These are phyloP conservation scores for Dactylellina parvicollis DNA, from an alignment of 2,329 filamentous ascomycete species.

Conservation along the genomic window DNA sequence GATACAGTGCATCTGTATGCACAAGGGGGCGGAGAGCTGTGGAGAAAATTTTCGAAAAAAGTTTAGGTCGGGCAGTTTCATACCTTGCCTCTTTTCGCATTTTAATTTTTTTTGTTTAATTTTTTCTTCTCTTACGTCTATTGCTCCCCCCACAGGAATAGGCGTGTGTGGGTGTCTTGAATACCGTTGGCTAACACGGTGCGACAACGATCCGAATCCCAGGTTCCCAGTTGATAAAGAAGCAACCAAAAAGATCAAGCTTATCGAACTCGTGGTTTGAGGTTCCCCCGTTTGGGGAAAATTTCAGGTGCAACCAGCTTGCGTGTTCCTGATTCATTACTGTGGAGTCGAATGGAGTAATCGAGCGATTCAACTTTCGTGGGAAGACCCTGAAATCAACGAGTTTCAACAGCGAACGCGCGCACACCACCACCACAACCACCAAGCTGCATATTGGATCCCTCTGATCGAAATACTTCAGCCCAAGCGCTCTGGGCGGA, in stretches of 20 bases:
- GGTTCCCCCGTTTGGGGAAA: conserved; percentile 33
- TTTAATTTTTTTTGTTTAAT: conserved; percentile 25
- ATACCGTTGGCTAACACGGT: conserved; percentile 42
- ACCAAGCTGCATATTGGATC: neutral
- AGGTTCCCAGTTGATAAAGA: conserved; percentile 41
- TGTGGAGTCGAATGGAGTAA: conserved; percentile 41
- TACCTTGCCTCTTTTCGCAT: conserved; percentile 40
- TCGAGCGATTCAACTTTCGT: conserved; percentile 24
- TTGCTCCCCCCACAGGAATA: conserved; percentile 42
- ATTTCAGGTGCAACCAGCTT: conserved; percentile 50
- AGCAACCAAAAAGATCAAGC: conserved; percentile 19
- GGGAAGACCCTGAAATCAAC: conserved; percentile 43
- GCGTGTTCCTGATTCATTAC: conserved; percentile 51
- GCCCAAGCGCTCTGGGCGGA: conserved; percentile 40
- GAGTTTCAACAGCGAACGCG: conserved; percentile 15
- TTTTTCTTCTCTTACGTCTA: conserved; percentile 42
- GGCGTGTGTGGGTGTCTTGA: conserved; percentile 37
- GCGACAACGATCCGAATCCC: conserved; percentile 49
- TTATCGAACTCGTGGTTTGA: conserved; percentile 35
- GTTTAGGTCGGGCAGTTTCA: conserved; percentile 53
- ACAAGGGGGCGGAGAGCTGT: conserved; percentile 22
- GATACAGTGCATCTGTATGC: conserved; percentile 30
- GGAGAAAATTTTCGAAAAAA: conserved; percentile 46
- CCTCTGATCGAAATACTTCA: conserved; percentile 21
- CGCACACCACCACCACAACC: conserved; percentile 3